Conservation (phyloP, 2,329 filamentous ascomycete species). For the Myriosclerotinia curreyana region DNA sequence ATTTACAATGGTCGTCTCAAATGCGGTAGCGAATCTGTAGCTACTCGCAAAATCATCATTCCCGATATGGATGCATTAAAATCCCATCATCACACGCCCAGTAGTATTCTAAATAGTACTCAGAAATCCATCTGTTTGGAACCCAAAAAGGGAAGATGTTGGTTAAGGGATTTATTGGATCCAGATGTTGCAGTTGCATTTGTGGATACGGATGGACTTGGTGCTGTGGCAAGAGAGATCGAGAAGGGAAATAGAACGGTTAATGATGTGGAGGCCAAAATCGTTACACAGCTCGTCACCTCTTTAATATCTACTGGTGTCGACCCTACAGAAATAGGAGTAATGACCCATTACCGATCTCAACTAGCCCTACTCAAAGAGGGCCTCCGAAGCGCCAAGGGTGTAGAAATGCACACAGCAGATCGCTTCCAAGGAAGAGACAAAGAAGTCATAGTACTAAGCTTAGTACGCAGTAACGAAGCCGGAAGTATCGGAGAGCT, state of each 20-base stretch:
- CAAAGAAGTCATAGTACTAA: conserved; percentile 87
- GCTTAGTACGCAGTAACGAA: conserved; percentile 84
- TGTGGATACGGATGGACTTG: conserved; percentile 80
- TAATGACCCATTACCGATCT: conserved; percentile 95
- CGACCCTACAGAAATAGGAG: conserved; percentile 72
- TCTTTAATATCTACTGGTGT: conserved; percentile 74
- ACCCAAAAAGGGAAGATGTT: conserved; percentile 54
- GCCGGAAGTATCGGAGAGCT: conserved; percentile 82
- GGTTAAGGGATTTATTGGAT: conserved; percentile 69
- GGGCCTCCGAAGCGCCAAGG: conserved; percentile 56
- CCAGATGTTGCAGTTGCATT: conserved; percentile 76
- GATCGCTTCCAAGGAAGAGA: conserved; percentile 96
- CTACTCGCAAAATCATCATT: conserved; percentile 64
- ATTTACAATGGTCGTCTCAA: conserved; percentile 91
- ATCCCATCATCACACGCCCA: conserved; percentile 54
- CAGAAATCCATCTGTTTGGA: conserved; percentile 56
- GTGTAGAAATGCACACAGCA: conserved; percentile 92
- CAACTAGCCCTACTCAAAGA: conserved; percentile 83
- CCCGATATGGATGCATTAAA: conserved; percentile 62
- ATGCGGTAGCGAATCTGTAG: conserved; percentile 78
- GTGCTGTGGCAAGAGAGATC: conserved; percentile 63
- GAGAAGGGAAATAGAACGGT: conserved; percentile 81
- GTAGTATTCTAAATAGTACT: conserved; percentile 31
- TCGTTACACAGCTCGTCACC: conserved; percentile 78
- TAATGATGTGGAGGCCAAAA: conserved; percentile 76